Percentiles rank a stretch among this genome's conserved stretches.
Conservation (phyloP, 2,329 filamentous ascomycete species). For the Xylariaceae sp. region DNA sequence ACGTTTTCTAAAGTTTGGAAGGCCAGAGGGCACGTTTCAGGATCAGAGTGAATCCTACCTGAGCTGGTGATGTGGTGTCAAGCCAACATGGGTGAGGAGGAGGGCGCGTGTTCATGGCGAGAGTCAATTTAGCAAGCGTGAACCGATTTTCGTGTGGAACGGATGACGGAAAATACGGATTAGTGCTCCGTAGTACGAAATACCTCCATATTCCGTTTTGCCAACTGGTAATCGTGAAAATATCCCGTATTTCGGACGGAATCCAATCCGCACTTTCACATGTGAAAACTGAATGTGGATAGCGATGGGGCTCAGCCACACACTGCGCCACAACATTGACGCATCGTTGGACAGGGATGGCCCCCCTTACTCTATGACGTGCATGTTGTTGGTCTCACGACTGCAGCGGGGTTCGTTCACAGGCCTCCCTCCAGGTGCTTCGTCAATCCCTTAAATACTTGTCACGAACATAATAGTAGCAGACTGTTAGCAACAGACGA, state of each 20-base stretch:
- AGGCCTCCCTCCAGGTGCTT: neutral
- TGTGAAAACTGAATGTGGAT: neutral
- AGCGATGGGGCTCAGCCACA: neutral
- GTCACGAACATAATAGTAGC: neutral
- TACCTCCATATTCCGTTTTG: neutral
- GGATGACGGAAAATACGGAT: too few relatives aligned
- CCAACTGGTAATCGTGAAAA: too few relatives aligned
- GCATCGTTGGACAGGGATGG: neutral
- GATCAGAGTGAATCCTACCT: too few relatives aligned
- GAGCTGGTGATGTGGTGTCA: too few relatives aligned
- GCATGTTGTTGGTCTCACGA: neutral
- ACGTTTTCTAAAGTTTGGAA: too few relatives aligned
- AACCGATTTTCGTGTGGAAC: too few relatives aligned
- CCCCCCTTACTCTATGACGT: neutral
- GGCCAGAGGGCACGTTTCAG: too few relatives aligned
- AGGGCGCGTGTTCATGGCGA: too few relatives aligned
- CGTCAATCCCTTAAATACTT: neutral
- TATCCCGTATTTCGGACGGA: neutral
- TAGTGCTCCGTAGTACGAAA: too few relatives aligned
- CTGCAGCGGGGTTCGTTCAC: neutral
- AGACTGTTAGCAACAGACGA: neutral
- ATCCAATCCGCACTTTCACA: neutral
- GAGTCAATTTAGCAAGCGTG: too few relatives aligned
- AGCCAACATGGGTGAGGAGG: too few relatives aligned
- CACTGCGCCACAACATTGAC: neutral